A percentile compares a stretch with the other conserved stretches of the same genome.
Evolutionary conservation across 2,329 filamentous ascomycete species (phyloP).

Genomic region (Pseudovirgaria hyperparasitica): DNA sequence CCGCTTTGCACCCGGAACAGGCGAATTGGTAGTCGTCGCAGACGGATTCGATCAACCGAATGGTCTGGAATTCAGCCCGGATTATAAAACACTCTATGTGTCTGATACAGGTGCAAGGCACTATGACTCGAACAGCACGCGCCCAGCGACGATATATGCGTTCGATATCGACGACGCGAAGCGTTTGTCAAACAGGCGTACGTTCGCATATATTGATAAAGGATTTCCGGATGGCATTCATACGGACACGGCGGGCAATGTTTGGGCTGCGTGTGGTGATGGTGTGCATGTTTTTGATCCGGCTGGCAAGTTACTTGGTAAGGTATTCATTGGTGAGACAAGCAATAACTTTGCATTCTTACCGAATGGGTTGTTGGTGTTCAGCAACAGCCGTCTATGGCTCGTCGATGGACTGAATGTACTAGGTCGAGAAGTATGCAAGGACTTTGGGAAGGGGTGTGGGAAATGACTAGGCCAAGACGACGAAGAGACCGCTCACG

Average conservation of each 20-base stretch:
- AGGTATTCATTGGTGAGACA: conserved; percentile 39
- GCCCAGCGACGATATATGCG: conserved; percentile 29
- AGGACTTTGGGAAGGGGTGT: conserved; percentile 17
- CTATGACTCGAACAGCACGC: conserved; percentile 20
- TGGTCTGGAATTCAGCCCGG: conserved; percentile 32
- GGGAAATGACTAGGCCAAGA: too few relatives aligned
- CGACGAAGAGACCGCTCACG: too few relatives aligned
- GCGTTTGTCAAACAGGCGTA: conserved; percentile 21
- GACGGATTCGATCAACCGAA: conserved; percentile 31
- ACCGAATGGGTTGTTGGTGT: conserved; percentile 20
- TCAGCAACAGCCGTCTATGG: conserved; percentile 22
- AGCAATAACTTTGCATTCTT: conserved; percentile 24
- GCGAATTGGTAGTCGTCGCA: conserved; percentile 28
- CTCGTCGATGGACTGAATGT: conserved; percentile 21
- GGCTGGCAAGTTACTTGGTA: conserved; percentile 39
- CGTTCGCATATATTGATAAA: conserved; percentile 43
- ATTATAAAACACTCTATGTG: conserved; percentile 32
- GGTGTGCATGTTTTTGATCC: conserved; percentile 42
- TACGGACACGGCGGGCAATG: conserved; percentile 40
- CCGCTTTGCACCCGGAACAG: conserved; percentile 29
- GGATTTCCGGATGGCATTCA: conserved; percentile 49
- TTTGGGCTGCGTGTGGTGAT: conserved; percentile 43
- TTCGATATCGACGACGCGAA: conserved; percentile 28
- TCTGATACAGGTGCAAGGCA: conserved; percentile 33
- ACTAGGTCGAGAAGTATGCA: conserved; percentile 20